A percentile compares a stretch with the other conserved stretches of the same genome.
phyloP scores from a whole-genome alignment of 2,329 filamentous ascomycete species.

The Fusarium foetens region DNA sequence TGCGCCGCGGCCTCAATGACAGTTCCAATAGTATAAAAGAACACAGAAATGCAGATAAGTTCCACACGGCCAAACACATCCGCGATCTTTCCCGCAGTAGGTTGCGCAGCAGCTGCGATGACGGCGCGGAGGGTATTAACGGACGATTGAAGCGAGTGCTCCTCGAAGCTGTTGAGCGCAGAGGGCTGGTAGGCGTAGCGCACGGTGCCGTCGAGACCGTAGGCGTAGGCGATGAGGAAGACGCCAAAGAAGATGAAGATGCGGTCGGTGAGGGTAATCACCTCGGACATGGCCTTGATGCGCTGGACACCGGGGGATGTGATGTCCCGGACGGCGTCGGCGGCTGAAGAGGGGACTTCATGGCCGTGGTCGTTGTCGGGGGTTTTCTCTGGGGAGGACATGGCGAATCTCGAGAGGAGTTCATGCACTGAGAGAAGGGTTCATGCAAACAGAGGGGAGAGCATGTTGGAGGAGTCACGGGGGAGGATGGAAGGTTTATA shows the following conservation, averaged over 20 bases:
- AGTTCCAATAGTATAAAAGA: constrained; percentile 69
- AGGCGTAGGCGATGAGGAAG: constrained; percentile 72
- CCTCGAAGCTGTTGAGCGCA: constrained; percentile 61
- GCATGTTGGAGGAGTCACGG: background rate
- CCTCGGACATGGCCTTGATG: constrained; percentile 65
- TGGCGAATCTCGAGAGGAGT: background rate
- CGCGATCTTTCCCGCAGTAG: constrained; percentile 68
- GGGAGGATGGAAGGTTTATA: constrained; percentile 5
- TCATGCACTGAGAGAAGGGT: background rate
- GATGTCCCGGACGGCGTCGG: constrained; percentile 44
- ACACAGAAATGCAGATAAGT: constrained; percentile 63
- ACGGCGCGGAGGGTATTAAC: constrained; percentile 68
- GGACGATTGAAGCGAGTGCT: constrained; percentile 67
- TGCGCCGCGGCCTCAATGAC: constrained; percentile 64
- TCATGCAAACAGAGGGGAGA: background rate
- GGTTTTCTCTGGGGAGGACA: constrained; percentile 21
- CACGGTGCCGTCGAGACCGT: constrained; percentile 68
- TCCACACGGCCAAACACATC: constrained; percentile 73
- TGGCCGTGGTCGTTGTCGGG: constrained; percentile 5
- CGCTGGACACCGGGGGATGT: constrained; percentile 66
- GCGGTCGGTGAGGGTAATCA: constrained; percentile 63
- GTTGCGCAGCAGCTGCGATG: constrained; percentile 69
- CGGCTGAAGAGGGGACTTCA: constrained; percentile 24
- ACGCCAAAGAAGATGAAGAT: constrained; percentile 68
- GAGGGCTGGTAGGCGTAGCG: constrained; percentile 66